These are phyloP conservation scores for Ordospora pajunii DNA, from an alignment of 371 early-diverging fungal genomes.

Conservation along the genomic window DNA sequence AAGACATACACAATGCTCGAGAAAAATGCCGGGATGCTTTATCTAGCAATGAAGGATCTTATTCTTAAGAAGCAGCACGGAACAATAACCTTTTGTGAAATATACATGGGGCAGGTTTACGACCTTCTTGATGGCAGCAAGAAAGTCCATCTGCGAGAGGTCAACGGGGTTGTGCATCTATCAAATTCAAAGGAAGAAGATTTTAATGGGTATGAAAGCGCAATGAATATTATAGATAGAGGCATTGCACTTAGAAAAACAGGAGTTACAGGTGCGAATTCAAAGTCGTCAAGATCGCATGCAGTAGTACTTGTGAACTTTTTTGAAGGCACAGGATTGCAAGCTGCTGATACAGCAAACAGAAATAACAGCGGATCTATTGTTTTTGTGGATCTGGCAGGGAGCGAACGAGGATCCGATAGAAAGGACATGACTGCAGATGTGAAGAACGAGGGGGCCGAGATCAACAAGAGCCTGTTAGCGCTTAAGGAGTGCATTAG, in stretches of 20 bases:
- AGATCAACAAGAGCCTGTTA: constrained; percentile 89
- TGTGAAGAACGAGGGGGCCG: constrained; percentile 87
- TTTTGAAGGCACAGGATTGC: constrained; percentile 59
- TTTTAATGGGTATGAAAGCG: constrained; percentile 67
- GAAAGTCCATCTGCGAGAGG: constrained; percentile 61
- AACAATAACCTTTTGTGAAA: constrained; percentile 30
- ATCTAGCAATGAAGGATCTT: constrained; percentile 53
- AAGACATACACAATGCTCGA: constrained; percentile 92
- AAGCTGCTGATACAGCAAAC: constrained; percentile 63
- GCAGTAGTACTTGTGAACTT: constrained; percentile 65
- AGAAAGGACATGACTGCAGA: constrained; percentile 76
- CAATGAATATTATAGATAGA: constrained; percentile 76
- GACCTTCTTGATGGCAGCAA: constrained; percentile 23
- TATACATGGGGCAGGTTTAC: constrained; percentile 40
- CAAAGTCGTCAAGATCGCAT: constrained; percentile 87
- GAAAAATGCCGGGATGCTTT: constrained; percentile 27
- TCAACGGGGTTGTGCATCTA: constrained; percentile 71
- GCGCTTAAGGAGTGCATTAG: constrained; percentile 92
- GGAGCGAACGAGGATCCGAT: constrained; percentile 92
- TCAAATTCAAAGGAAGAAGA: constrained; percentile 71
- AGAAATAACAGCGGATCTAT: not conserved
- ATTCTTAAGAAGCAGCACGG: constrained; percentile 37
- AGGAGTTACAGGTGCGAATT: constrained; percentile 82
- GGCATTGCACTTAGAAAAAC: constrained; percentile 64
- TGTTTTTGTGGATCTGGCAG: constrained; percentile 92